phyloP scores from a whole-genome alignment of 1,139 yeast genomes.

The Diutina neorugosa region DNA sequence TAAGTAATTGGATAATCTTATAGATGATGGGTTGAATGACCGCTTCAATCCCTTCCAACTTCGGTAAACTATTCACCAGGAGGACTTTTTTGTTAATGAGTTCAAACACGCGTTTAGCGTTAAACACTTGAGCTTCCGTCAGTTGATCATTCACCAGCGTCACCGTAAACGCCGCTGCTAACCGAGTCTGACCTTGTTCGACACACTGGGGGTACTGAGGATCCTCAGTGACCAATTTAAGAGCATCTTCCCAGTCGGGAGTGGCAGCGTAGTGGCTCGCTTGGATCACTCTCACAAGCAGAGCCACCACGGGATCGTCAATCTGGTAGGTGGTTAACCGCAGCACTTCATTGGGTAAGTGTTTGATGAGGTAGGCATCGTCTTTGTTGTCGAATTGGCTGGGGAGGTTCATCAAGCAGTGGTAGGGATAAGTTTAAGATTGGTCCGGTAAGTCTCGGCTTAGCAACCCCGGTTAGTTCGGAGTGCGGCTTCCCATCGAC shows the following conservation, averaged over 20 bases:
- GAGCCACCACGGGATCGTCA: neutral
- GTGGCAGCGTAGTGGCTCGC: neutral
- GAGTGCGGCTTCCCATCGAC: no score
- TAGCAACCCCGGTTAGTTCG: no score
- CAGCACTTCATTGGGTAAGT: neutral
- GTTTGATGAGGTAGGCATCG: neutral
- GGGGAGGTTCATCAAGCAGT: neutral
- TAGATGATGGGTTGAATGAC: neutral
- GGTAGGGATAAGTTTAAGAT: no score
- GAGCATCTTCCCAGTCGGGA: neutral
- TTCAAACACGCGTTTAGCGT: neutral
- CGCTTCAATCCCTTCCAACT: neutral
- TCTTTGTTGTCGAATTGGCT: neutral
- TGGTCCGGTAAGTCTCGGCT: no score
- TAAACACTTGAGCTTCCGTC: neutral
- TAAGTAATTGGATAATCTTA: neutral
- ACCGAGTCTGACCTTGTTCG: neutral
- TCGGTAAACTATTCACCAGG: neutral
- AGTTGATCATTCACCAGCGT: neutral
- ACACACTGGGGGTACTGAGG: neutral
- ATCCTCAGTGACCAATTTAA: neutral
- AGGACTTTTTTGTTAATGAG: slow-evolving; percentile 1
- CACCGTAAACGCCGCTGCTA: neutral
- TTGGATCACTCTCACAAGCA: neutral
- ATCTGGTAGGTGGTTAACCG: neutral